Evolutionary conservation across 2,329 filamentous ascomycete species (phyloP), one percentile per base, ranked within the genome.

Genomic region (Rasamsonia emersonii): DNA sequence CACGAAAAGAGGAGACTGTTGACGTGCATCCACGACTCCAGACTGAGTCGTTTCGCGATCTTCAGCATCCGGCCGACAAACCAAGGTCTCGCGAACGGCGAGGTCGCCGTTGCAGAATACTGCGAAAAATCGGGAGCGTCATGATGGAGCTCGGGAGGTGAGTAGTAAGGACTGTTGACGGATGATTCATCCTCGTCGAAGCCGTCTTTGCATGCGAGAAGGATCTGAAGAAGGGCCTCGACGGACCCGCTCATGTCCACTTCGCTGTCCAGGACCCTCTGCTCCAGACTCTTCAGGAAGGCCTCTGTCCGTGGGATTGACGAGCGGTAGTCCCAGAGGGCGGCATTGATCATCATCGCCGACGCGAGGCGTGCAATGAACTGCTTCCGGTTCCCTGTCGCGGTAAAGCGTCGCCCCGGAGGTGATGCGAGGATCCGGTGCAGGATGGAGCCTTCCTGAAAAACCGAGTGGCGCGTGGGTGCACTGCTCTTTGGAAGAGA

Each of bases 21-120:
- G n/a, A 63, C 37, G 3, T 37, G 45, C 35, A 54, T 42, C 53
- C 59, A 62, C 3, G 46, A 54, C 5, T 47, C 39, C 9, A 46
- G 36, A 14, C 50, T 44, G 11, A 62, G 30, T 10, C 58, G 50
- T 32, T 59, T 61, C 3, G 55, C 54, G 24, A 62, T 45, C 32
- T 61, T 61, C 27, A 62, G 35, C 56, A 62, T 60, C 5, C 58
- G 51, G 1, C 56, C 54, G 2, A 50, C 53, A 31, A 61, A 59
- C 58, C 59, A 62, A 2, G 57, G 59, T 11, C 58, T 47, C 13
- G 47, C 46, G 18, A 44, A 53, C 7, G 50, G 45, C 3, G 53
- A 48, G 6, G 30, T 35, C 10, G 40, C 41, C 2, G 36, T 37
- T 2, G 44, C 36, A 2, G 47, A 50, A 24, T 56, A 54, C 29